Conservation (phyloP, 176 grass and related monocot species). For the Phoenix dactylifera region DNA sequence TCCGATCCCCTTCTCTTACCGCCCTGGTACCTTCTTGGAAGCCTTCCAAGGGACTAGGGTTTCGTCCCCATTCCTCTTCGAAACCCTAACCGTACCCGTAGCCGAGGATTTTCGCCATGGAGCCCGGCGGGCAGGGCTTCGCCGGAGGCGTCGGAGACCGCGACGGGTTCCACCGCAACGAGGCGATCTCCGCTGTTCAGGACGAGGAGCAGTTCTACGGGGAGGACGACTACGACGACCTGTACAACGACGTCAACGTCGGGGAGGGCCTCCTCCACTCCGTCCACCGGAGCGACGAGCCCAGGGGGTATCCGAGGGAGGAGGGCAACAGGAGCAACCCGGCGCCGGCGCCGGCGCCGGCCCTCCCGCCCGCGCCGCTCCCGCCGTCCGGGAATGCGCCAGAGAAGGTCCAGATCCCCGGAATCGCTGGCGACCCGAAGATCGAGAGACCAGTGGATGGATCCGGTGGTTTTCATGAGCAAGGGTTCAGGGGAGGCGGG, state of each 20-base stretch:
- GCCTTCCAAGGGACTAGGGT: slow-evolving; percentile 8
- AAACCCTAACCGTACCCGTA: neutral
- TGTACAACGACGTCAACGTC: slow-evolving; percentile 27
- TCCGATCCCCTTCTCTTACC: too few species aligned
- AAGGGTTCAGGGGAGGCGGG: slow-evolving; percentile 4
- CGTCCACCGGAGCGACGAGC: slow-evolving; percentile 11
- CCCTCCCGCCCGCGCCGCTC: too few species aligned
- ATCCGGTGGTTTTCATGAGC: slow-evolving; percentile 10
- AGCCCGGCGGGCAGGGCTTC: slow-evolving; percentile 23
- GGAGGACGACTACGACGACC: slow-evolving; percentile 74
- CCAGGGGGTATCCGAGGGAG: slow-evolving; percentile 1
- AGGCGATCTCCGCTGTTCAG: slow-evolving; percentile 22
- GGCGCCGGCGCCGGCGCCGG: too few species aligned
- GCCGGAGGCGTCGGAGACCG: neutral
- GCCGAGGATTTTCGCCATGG: slow-evolving; percentile 27
- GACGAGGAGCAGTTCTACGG: slow-evolving; percentile 57
- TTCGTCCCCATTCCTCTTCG: neutral
- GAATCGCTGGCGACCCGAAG: slow-evolving; percentile 28
- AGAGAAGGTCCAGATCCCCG: slow-evolving; percentile 51
- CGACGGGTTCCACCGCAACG: slow-evolving; percentile 43
- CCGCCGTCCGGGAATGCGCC: slow-evolving; percentile 3
- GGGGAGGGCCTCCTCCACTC: slow-evolving; percentile 17
- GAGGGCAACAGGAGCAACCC: slow-evolving; percentile 13
- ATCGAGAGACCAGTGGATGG: slow-evolving; percentile 28
- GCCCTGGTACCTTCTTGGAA: too few species aligned